These are phyloP conservation scores for Globisporangium okanoganense DNA, from an alignment of 352 stramenopile genomes.

Conservation along the genomic window DNA sequence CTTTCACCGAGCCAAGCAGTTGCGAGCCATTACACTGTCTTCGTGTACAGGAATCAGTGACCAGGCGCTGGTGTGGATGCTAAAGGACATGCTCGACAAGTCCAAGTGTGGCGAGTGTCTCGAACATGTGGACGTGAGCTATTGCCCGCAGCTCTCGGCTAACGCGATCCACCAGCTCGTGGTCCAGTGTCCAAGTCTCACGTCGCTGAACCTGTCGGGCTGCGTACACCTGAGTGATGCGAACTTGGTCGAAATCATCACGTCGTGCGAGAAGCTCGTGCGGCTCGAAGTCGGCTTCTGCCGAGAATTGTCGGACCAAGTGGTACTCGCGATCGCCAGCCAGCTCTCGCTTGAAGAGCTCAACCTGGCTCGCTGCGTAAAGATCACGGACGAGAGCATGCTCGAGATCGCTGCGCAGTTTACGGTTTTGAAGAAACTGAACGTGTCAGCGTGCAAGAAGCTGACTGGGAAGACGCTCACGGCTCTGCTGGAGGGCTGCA, in stretches of 20 bases:
- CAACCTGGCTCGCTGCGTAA: slow-evolving; percentile 60
- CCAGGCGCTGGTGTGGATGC: slow-evolving; percentile 47
- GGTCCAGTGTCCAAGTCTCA: slow-evolving; percentile 47
- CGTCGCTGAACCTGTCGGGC: slow-evolving; percentile 80
- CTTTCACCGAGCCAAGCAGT: slow-evolving; percentile 41
- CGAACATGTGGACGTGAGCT: slow-evolving; percentile 69
- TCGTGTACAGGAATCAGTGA: slow-evolving; percentile 67
- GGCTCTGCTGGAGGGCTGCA: slow-evolving; percentile 48
- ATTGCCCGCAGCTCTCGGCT: slow-evolving; percentile 68
- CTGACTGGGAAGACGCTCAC: slow-evolving; percentile 61
- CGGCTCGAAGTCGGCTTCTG: slow-evolving; percentile 77
- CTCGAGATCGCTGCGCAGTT: slow-evolving; percentile 73
- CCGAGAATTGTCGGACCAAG: slow-evolving; percentile 74
- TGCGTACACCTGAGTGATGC: slow-evolving; percentile 70
- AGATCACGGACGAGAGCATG: slow-evolving; percentile 85
- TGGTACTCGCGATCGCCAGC: slow-evolving; percentile 63
- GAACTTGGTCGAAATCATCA: slow-evolving; percentile 67
- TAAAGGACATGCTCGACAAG: slow-evolving; percentile 66
- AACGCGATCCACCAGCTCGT: slow-evolving; percentile 52
- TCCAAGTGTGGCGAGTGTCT: slow-evolving; percentile 40
- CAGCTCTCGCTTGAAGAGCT: slow-evolving; percentile 79
- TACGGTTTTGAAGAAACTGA: slow-evolving; percentile 57
- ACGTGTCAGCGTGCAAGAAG: slow-evolving; percentile 77
- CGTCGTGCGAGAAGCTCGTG: slow-evolving; percentile 63
- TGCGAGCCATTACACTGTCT: slow-evolving; percentile 53